Conservation (phyloP, 768 basidiomycete species). For the Termitomyces bulborhizus region DNA sequence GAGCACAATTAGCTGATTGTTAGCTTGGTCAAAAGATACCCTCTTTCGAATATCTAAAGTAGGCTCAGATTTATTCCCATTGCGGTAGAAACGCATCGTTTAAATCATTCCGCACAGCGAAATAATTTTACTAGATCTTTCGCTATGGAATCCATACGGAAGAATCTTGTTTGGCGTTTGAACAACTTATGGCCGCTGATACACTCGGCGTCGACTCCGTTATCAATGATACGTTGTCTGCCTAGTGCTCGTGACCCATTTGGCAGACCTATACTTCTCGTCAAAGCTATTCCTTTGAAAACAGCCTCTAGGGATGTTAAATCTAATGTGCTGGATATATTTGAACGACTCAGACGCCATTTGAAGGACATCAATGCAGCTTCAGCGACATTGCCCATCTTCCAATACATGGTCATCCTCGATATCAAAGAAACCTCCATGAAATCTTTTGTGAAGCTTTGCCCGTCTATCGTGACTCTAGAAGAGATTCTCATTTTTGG, state of each 20-base stretch:
- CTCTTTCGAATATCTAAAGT: slow-evolving; percentile 62
- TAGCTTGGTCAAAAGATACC: slow-evolving; percentile 30
- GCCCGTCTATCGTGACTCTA: slow-evolving; percentile 1
- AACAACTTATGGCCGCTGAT: slow-evolving; percentile 32
- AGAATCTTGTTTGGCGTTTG: slow-evolving; percentile 53
- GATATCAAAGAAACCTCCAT: slow-evolving; percentile 55
- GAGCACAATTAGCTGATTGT: slow-evolving; percentile 5
- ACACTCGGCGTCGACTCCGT: slow-evolving; percentile 21
- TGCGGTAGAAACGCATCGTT: slow-evolving; percentile 7
- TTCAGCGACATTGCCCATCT: slow-evolving; percentile 26
- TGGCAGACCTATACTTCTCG: slow-evolving; percentile 57
- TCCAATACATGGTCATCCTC: slow-evolving; percentile 66
- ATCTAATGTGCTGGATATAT: slow-evolving; percentile 36
- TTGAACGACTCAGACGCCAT: slow-evolving; percentile 55
- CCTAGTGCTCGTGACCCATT: slow-evolving; percentile 55
- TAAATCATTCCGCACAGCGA: slow-evolving; percentile 34
- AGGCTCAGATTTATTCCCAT: slow-evolving; percentile 20
- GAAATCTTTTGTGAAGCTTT: slow-evolving; percentile 41
- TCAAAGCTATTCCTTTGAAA: slow-evolving; percentile 40
- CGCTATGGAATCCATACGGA: slow-evolving; percentile 51
- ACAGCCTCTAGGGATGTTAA: slow-evolving; percentile 32
- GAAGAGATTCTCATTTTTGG: slow-evolving; percentile 7
- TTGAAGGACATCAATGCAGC: slow-evolving; percentile 41
- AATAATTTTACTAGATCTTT: slow-evolving; percentile 62
- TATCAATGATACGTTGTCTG: slow-evolving; percentile 41